Base-by-base conservation (phyloP, 371 early-diverging fungal genomes). In the Lichtheimia hyalospora region DNA sequence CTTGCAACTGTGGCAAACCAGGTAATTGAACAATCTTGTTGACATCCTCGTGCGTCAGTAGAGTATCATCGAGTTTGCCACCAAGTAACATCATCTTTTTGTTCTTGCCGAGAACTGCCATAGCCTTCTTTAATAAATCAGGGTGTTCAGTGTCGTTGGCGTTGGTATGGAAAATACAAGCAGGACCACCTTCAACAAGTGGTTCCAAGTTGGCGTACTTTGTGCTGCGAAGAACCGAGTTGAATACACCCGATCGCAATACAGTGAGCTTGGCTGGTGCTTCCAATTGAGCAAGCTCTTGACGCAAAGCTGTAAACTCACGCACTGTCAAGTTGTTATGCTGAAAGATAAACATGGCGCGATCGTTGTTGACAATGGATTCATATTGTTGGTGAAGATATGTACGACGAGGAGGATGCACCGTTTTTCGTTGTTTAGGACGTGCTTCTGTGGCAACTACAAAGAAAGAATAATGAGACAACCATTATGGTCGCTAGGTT, bases 301-400 rank as follows among this genome's bases (percentile, higher is more conserved):
- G 73, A 60, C 88, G 80, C 39, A 86, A 59, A 48, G 73, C 62
- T 15, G 83, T 79, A 61, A 85, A 73, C 57, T 88, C 88, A 34
- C 79, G 67, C 27, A 86, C 83, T 0, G 81, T 80, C 68, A 88
- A 71, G 61, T 88, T 88, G 79, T 86, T 88, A 74, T 86, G 85
- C 63, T 88, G 88, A 48, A 84, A 79, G 54, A 88, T 73, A 59
- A 88, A 74, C 54, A 86, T 62, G 59, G 80, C 75, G 21, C 86
- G 75, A 68, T 85, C 86, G 49, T 77, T 64, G 24, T 74, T 61
- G 28, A 87, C 55, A 39, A 84, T 64, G 6, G 74, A 60, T 27
- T 69, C 57, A 63, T 87, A 87, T 59, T 79, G 66, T 44, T 84
- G 68, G 58, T 82, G 74, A 23, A 84, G 71, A 52, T 76, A 87